These are phyloP conservation scores for Vitis amurensis DNA, from an alignment of 164 flowering plant genomes.

Conservation along the genomic window DNA sequence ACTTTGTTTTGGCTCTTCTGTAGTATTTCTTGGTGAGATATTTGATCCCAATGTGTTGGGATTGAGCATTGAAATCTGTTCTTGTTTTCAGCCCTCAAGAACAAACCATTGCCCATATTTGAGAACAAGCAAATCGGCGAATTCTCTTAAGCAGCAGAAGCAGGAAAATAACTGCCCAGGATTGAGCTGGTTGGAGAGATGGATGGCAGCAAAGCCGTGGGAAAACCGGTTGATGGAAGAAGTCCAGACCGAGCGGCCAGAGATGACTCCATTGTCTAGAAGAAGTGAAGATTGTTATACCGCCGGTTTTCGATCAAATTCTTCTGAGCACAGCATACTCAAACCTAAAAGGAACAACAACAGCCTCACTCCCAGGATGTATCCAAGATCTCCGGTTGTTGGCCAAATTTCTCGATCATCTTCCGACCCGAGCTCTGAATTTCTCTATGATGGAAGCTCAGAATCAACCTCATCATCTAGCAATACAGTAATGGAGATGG, in stretches of 20 bases:
- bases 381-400: constrained; percentile 23
- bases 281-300: constrained; percentile 19
- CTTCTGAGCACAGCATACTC: constrained; percentile 24
- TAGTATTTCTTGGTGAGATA: no score
- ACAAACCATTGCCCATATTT: constrained; percentile 29
- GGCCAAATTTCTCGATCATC: constrained; percentile 19
- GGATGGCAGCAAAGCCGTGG: constrained; percentile 62
- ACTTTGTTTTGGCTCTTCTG: no score
- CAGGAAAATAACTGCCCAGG: constrained; percentile 24
- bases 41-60: no score
- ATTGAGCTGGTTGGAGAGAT: constrained; percentile 51
- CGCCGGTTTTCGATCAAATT: constrained; percentile 10
- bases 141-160: constrained; percentile 19
- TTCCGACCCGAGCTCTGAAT: constrained; percentile 40
- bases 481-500: constrained; percentile 7
- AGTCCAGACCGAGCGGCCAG: constrained; percentile 17
- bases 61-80: not conserved
- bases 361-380: constrained; percentile 27
- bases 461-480: constrained; percentile 43
- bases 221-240: constrained; percentile 43
- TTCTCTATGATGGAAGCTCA: constrained; percentile 35
- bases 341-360: constrained; percentile 35
- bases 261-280: constrained; percentile 24
- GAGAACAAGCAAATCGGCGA: constrained; percentile 18
- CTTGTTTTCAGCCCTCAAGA: constrained; percentile 28